Base-by-base conservation (phyloP, 202 grass and related monocot genomes). In the Setaria italica region DNA sequence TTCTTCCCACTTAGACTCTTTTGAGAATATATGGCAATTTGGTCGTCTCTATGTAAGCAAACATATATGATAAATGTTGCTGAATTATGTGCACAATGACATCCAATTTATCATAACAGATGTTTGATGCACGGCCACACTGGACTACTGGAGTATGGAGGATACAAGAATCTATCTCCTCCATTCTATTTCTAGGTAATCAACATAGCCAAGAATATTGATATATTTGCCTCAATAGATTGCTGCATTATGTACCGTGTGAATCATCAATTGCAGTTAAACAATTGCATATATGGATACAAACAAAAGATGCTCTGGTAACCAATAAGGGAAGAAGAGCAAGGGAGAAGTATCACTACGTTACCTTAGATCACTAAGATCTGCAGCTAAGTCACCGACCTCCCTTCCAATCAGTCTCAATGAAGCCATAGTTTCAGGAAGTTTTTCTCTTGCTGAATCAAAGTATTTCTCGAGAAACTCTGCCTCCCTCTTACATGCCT, bases 381-480 rank as follows among this genome's bases (percentile, higher is more conserved):
- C 90, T 34, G 62, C 82, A 11, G 81, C 85, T 72, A 97, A 94
- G 55, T 92, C 94, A 84, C 88, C 76, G 7, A 91, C 72, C 75
- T 97, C 94, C 86, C 86, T 89, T 55, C 81, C 92, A 58, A 92
- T 82, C 50, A 97, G 72, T 65, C 88, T 87, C 43, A 97, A 76
- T 7, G 94, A 89, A 81, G 94, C 88, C 92, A 94, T 92, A 10
- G 88, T 92, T 89, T 92, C 82, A 45, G 94, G 90, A 13, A 97
- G 88, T 86, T 92, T 89, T 17, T 86, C 75, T 59, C 84, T 88
- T 1, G 82, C 82, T 50, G 88, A 68, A 67, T 92, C 79, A 30
- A 92, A 89, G 62, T 92, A 84, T 62, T 89, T 94, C 48, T 92
- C 90, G 47, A 94, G 80, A 48, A 89, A 94, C 39, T 97, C 90